Base-by-base conservation (phyloP, 2,329 filamentous ascomycete species). In the Pestalotiopsis sp. region DNA sequence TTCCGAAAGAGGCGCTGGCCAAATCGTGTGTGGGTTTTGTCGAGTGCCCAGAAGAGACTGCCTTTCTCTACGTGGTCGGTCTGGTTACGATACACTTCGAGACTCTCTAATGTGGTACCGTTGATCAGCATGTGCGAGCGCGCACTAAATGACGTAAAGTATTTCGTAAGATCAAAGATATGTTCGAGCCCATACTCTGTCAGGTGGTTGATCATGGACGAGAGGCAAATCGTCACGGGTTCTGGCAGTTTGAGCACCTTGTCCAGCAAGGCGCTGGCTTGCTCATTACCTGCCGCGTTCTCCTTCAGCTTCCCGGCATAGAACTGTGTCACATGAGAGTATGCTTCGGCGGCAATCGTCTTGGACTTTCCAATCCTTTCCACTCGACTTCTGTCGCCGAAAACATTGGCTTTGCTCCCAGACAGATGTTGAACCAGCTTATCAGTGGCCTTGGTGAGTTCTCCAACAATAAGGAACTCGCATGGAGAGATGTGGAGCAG, bases 101-200 rank as follows among this genome's bases (percentile, higher is more conserved):
- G 86, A 74, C 94, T 97, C 62, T 94, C 95, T 48, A 99, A 82
- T 0, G 95, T 98, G 66, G 97, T 99, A 58, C 95, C 96, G 76
- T 97, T 98, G 69, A 99, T 84, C 3, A 98, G 84, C 96, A 99
- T 98, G 76, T 98, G 94, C 14, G 95, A 94, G 48, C 94, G 86
- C 7, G 94, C 93, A 73, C 93, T 97, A 81, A 99, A 99, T 2
- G 94, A 94, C 73, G 97, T 92, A 75, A 99, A 99, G 81, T 98
- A 97, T 74, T 97, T 97, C 1, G 96, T 98, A 57, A 99, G 82
- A 75, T 97, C 92, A 73, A 99, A 97, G 65, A 99, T 93, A 81
- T 98, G 94, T 78, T 98, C 92, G 22, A 99, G 85, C 0, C 94
- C 94, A 77, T 98, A 99, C 71, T 97, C 94, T 20, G 89, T 91